Conservation (phyloP, 139 green algal species). For the Chlorella vulgaris region DNA sequence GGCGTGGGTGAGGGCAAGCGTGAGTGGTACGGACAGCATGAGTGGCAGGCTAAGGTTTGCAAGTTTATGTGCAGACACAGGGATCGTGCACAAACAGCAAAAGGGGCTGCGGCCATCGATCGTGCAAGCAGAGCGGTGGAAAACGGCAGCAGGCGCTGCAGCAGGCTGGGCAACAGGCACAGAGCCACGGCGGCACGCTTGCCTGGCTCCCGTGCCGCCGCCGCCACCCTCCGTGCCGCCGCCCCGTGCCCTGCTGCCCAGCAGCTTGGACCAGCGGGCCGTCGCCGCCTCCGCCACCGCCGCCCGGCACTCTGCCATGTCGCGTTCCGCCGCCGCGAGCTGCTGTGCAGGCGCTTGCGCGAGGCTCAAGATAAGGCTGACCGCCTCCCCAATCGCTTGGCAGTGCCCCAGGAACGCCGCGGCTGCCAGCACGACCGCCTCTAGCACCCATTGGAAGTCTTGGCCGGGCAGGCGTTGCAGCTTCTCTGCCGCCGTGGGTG, state of each 20-base stretch:
- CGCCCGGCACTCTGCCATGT: conserved; percentile 41
- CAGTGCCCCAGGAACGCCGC: conserved; percentile 49
- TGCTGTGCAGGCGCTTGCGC: conserved; percentile 6
- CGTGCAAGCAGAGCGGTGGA: no score
- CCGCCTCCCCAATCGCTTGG: conserved; percentile 5
- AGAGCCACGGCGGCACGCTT: no score
- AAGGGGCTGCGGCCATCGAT: no score
- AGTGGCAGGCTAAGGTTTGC: no score
- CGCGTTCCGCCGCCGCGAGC: conserved; percentile 21
- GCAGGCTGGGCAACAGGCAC: no score
- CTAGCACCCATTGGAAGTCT: conserved; percentile 67
- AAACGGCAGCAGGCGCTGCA: no score
- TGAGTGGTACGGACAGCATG: no score
- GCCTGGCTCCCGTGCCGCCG: neutral
- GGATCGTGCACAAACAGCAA: neutral
- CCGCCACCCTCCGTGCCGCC: neutral
- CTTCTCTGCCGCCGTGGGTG: neutral
- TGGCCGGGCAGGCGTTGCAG: conserved; percentile 50
- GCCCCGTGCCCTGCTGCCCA: conserved; percentile 52
- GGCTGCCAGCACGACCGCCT: conserved; percentile 50
- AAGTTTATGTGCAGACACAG: no score
- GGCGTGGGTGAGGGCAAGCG: no score
- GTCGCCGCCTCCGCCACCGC: conserved; percentile 69
- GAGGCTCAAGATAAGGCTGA: conserved; percentile 36
- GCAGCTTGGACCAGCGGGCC: conserved; percentile 75